Conservation (phyloP, 148 eudicot species). For the Chenopodium formosanum region DNA sequence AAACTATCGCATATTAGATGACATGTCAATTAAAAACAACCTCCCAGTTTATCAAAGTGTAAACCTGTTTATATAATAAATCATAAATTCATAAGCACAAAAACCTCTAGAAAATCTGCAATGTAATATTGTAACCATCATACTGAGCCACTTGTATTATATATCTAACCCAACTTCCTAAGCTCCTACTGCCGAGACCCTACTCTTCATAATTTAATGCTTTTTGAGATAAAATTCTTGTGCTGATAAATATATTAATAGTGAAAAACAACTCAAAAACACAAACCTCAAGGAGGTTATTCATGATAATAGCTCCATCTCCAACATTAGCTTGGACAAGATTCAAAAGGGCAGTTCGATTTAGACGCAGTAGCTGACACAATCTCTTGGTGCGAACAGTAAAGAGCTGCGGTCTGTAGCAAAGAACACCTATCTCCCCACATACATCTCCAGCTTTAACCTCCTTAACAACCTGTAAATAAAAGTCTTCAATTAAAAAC, state of each 20-base stretch:
- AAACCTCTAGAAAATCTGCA: neutral
- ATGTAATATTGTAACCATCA: neutral
- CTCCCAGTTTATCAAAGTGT: neutral
- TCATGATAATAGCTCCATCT: conserved; percentile 76
- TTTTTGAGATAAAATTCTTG: neutral
- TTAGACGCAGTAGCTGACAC: conserved; percentile 66
- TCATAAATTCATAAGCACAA: neutral
- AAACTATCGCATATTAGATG: neutral
- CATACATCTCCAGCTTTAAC: conserved; percentile 59
- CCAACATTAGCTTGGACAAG: conserved; percentile 75
- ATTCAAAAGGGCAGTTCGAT: conserved; percentile 61
- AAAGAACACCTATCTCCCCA: conserved; percentile 83
- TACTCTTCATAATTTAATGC: neutral
- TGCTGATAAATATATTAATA: neutral
- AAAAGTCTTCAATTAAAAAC: conserved; percentile 13
- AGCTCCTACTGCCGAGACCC: neutral
- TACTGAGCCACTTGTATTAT: neutral
- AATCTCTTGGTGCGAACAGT: conserved; percentile 75
- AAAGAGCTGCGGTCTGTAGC: conserved; percentile 72
- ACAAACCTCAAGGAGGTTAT: conserved; percentile 75
- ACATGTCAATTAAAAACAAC: neutral
- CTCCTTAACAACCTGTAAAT: conserved; percentile 50
- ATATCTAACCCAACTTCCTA: neutral
- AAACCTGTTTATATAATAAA: too few relatives aligned
- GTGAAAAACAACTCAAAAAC: neutral